Percentiles rank a stretch among this genome's conserved stretches.
These are phyloP conservation scores for Paspalum vaginatum DNA, from an alignment of 176 grass and related monocot genomes.

Conservation along the genomic window DNA sequence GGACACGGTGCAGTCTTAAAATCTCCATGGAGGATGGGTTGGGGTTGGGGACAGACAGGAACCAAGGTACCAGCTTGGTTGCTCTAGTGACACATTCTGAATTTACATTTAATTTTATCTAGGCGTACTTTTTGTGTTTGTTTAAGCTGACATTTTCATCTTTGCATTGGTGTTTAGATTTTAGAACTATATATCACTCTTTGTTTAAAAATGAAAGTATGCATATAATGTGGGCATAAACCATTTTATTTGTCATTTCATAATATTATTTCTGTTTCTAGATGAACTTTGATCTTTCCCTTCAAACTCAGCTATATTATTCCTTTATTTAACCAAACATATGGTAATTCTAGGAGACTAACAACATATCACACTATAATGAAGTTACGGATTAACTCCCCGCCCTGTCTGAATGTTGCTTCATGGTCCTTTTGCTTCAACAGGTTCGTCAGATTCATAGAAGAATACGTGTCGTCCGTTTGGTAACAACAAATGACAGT, in stretches of 20 bases:
- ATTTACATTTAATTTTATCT: background rate
- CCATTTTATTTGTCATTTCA: slow-evolving; percentile 14
- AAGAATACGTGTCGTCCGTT: slow-evolving; percentile 78
- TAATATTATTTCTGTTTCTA: slow-evolving; percentile 13
- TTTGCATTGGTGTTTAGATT: background rate
- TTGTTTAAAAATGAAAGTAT: background rate
- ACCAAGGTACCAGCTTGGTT: background rate
- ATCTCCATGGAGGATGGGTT: background rate
- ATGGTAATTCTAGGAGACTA: background rate
- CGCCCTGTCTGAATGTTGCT: slow-evolving; percentile 30
- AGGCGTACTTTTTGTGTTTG: background rate
- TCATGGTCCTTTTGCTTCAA: slow-evolving; percentile 35
- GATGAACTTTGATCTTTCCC: background rate
- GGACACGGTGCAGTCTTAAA: background rate
- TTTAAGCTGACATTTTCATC: slow-evolving; percentile 2
- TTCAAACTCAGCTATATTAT: slow-evolving; percentile 11
- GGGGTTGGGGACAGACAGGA: background rate
- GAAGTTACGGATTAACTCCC: slow-evolving; percentile 12
- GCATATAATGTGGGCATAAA: background rate
- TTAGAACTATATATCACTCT: background rate
- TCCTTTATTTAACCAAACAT: background rate
- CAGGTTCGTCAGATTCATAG: slow-evolving; percentile 79
- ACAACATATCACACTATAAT: background rate
- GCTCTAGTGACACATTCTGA: background rate
- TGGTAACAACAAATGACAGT: slow-evolving; percentile 75